Conservation (phyloP, 169 alveolate species). For the Plasmodium blacklocki region DNA sequence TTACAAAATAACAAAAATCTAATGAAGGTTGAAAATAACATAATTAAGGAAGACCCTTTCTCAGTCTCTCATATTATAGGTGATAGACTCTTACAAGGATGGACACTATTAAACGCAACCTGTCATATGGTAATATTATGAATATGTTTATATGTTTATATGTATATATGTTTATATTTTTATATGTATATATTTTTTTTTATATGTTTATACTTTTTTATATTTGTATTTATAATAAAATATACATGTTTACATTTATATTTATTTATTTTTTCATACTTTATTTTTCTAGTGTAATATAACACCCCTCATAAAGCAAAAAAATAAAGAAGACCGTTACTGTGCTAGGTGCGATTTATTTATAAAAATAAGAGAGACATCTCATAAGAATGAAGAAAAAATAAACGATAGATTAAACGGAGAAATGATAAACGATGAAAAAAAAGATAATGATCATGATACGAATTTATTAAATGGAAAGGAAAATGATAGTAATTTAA, state of each 20-base stretch:
- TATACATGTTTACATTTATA: not conserved
- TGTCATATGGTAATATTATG: slow-evolving; percentile 54
- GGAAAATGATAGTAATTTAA: not conserved
- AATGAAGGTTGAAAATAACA: slow-evolving; percentile 38
- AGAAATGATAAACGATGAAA: not conserved
- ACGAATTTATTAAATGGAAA: not conserved
- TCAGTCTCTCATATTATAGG: slow-evolving; percentile 52
- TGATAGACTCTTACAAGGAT: slow-evolving; percentile 54
- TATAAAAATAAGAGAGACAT: not conserved
- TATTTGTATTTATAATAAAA: not conserved
- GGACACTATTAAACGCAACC: slow-evolving; percentile 49
- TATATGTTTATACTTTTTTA: too few species aligned
- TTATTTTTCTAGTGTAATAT: slow-evolving; percentile 31
- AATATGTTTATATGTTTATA: not conserved
- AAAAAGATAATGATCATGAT: not conserved
- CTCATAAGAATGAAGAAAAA: not conserved
- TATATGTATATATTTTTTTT: too few species aligned
- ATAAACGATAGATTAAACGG: too few species aligned
- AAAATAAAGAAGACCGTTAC: slow-evolving; percentile 43
- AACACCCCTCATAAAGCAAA: slow-evolving; percentile 60
- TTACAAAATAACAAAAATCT: not conserved
- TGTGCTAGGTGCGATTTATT: slow-evolving; percentile 48
- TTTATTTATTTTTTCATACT: not conserved
- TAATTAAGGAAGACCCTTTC: slow-evolving; percentile 5
- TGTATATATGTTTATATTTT: not conserved